Evolutionary conservation across 2,329 filamentous ascomycete genomes (phyloP).

Genomic region (Delphinella strobiligena): DNA sequence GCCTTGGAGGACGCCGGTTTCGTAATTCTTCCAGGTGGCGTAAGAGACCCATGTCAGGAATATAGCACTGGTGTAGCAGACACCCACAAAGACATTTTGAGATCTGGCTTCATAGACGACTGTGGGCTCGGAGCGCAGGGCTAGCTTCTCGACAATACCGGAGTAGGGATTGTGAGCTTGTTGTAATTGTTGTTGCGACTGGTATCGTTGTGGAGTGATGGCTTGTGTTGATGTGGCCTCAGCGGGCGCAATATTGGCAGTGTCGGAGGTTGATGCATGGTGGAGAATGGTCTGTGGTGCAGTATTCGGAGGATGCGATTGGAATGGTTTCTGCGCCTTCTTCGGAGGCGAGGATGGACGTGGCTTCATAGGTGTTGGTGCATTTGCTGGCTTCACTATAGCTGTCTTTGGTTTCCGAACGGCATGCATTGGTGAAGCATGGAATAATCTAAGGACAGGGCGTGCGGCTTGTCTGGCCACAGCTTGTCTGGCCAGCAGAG

Average conservation of each 20-base stretch:
- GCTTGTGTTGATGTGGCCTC: neutral
- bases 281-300: neutral
- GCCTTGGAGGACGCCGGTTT: neutral
- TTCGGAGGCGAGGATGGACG: neutral
- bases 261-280: neutral
- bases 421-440: neutral
- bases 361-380: neutral
- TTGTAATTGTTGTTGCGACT: neutral
- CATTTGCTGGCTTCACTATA: neutral
- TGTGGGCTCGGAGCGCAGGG: neutral
- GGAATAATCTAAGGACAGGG: neutral
- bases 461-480: neutral
- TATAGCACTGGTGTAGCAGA: neutral
- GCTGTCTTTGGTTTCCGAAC: neutral
- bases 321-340: neutral
- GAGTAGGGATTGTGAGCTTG: neutral
- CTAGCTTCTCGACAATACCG: neutral
- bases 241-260: neutral
- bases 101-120: conserved; percentile 5
- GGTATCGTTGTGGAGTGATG: neutral
- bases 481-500: neutral
- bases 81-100: conserved; percentile 1
- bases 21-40: neutral
- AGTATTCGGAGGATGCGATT: neutral
- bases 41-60: neutral